phyloP scores from a whole-genome alignment of 208 protist genomes.

The Leishmania arabica region DNA sequence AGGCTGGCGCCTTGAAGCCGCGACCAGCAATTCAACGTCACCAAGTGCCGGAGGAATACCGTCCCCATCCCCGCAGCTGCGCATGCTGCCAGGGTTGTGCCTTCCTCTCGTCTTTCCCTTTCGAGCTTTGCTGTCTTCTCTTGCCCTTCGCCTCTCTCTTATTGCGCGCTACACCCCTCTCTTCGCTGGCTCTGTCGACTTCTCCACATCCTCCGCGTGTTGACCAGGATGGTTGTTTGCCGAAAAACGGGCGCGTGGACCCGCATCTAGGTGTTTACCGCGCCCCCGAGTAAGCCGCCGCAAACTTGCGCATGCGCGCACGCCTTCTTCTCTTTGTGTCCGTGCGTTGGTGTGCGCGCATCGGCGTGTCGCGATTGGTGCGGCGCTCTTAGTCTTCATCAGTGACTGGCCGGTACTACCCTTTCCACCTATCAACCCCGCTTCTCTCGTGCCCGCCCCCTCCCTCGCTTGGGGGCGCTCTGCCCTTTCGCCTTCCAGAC shows the following conservation, averaged over 20 bases:
- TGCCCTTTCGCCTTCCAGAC: background rate
- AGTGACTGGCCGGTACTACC: background rate
- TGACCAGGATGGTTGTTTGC: background rate
- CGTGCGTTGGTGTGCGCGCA: background rate
- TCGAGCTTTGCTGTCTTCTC: background rate
- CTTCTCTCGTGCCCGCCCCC: background rate
- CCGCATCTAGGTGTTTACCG: background rate
- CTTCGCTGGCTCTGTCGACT: background rate
- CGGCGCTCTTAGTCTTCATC: background rate
- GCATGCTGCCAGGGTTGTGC: background rate
- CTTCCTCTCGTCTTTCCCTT: conserved; percentile 1
- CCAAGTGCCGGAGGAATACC: background rate
- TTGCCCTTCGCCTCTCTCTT: background rate
- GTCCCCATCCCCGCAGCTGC: background rate
- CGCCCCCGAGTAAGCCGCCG: background rate
- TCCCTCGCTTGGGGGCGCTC: background rate
- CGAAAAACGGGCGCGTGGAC: background rate
- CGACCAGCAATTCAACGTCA: background rate
- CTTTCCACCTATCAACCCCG: background rate
- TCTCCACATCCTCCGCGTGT: background rate
- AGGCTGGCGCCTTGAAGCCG: background rate
- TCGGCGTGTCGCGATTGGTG: background rate
- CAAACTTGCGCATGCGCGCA: background rate
- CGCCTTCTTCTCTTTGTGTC: background rate
- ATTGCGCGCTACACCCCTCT: background rate